Base-by-base conservation (phyloP, 495 filamentous ascomycete genomes). In the Rhizodiscina lignyota region DNA sequence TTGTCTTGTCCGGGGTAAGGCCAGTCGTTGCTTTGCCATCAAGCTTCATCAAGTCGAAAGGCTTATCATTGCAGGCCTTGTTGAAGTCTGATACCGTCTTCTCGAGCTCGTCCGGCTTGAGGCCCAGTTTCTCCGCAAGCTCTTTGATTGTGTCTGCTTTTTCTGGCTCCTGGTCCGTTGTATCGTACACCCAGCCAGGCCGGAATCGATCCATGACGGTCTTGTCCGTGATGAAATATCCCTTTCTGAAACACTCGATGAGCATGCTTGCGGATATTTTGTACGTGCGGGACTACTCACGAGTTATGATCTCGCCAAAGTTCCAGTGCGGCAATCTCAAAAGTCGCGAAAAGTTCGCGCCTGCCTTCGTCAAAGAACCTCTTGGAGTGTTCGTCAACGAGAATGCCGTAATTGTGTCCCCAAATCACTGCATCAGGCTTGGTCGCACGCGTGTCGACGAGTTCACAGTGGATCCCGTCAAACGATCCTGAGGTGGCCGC, bases 101-200 rank as follows among this genome's bases (percentile, higher is more conserved):
- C 33, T 45, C 44, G 17, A 46, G 39, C 30, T n/a, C 43, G 26
- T 47, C 31, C 4, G 47, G 41, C 32, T 48, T 39, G 18, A 48
- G 35, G 13, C 39, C 35, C 18, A 50, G 35, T 32, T 46, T 53
- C 27, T 48, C 30, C 11, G 47, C 44, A 17, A 53, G 32, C 19
- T 45, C 44, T 32, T 36, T 33, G 17, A 46, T 53, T 4, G 38
- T 48, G 21, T 50, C 39, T 4, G 41, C 38, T 21, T 47, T 31
- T 30, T 43, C 44, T 26, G 39, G 47, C 23, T 46, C 48, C 27
- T 45, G 32, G 22, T 53, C 44, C 5, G 50, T 53, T 1, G 50
- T 53, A 17, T 53, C 47, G 32, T 48, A 50, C 28, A 53, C 47
- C 47, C 50, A 50, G 30, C 44, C 35, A 5, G 41, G 48, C 23